Conservation (phyloP, 257 asterid species). For the Solanum sejunctum region DNA sequence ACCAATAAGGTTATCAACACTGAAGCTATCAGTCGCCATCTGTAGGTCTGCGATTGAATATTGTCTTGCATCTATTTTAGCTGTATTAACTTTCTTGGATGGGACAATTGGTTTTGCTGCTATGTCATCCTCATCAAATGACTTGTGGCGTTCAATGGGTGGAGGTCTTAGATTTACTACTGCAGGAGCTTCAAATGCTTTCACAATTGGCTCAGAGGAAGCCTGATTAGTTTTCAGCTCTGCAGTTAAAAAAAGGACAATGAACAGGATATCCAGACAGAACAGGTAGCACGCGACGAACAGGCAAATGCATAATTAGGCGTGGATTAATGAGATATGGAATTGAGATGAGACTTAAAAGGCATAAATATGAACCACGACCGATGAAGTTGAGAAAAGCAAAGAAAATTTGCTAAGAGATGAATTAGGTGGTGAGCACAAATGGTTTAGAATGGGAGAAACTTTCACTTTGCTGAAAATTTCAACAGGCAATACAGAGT, state of each 20-base stretch:
- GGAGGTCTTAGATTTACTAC: slow-evolving; percentile 69
- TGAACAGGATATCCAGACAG: not conserved
- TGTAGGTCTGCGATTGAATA: slow-evolving; percentile 84
- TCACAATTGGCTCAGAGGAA: slow-evolving; percentile 27
- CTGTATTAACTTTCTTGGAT: slow-evolving; percentile 44
- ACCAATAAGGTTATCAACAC: slow-evolving; percentile 61
- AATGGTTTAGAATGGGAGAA: not conserved
- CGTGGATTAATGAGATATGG: not conserved
- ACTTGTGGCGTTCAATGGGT: slow-evolving; percentile 61
- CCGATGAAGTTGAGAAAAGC: not conserved
- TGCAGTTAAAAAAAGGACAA: slow-evolving; percentile 9
- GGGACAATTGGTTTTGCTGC: slow-evolving; percentile 48
- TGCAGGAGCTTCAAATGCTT: slow-evolving; percentile 50
- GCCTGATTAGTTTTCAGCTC: slow-evolving; percentile 52
- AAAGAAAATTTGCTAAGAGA: not conserved
- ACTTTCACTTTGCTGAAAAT: not conserved
- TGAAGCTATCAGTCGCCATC: slow-evolving; percentile 90
- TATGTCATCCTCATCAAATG: slow-evolving; percentile 70
- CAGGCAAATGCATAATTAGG: not conserved
- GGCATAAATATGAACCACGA: not conserved
- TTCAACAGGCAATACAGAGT: not conserved
- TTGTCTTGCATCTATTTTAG: slow-evolving; percentile 46
- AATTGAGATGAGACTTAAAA: not conserved
- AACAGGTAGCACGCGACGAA: not conserved
- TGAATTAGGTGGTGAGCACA: not conserved